Percentiles rank a stretch among this genome's conserved stretches.
These are phyloP conservation scores for Daldinia concentrica DNA, from an alignment of 495 filamentous ascomycete genomes.

Conservation along the genomic window DNA sequence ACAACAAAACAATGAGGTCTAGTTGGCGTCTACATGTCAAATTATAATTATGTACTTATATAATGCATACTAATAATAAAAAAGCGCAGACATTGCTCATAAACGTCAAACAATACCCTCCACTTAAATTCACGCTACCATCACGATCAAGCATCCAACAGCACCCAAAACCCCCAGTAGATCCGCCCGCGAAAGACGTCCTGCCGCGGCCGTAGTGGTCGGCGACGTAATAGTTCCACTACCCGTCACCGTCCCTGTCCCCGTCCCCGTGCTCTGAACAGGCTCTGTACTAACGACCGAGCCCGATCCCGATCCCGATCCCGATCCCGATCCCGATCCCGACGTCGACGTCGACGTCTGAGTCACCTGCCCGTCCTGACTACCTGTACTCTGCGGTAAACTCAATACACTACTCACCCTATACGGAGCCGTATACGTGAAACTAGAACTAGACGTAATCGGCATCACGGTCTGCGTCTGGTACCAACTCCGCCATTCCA, in stretches of 20 bases:
- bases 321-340: neutral
- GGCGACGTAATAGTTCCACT: conserved; percentile 1
- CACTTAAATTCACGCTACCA: neutral
- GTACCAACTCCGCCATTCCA: conserved; percentile 30
- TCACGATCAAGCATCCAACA: neutral
- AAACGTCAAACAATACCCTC: neutral
- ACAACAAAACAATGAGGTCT: neutral
- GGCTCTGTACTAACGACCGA: neutral
- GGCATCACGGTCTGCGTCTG: conserved; percentile 30
- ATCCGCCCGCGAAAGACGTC: neutral
- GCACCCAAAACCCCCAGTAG: neutral
- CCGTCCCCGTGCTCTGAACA: neutral
- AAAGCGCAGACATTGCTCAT: neutral
- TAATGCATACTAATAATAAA: neutral
- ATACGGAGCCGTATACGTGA: neutral
- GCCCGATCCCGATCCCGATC: neutral
- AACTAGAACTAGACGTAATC: neutral
- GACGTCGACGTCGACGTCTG: neutral
- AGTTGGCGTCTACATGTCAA: neutral
- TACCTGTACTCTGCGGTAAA: neutral
- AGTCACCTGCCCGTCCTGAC: neutral
- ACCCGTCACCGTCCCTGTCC: neutral
- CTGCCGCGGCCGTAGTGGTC: neutral
- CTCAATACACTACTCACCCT: neutral
- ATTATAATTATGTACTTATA: neutral